These are phyloP conservation scores for Thalassiosira pacifica DNA, from an alignment of 352 stramenopile genomes.

Conservation along the genomic window DNA sequence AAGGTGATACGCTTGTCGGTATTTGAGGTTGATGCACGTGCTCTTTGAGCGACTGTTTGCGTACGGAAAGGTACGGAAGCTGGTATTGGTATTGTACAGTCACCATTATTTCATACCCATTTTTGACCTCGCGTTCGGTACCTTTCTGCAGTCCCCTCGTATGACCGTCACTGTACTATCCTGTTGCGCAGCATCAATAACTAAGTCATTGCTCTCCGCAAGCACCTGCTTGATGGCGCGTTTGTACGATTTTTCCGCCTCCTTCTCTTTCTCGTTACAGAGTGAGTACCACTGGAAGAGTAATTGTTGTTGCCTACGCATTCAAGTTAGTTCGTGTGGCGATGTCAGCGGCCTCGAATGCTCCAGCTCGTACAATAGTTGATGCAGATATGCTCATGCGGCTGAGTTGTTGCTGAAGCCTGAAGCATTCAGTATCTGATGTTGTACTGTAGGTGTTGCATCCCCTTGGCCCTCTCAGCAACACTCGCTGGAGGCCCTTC, in stretches of 20 bases:
- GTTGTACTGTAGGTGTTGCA: no score
- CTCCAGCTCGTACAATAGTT: constrained; percentile 73
- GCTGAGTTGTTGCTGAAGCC: no score
- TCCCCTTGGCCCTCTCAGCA: no score
- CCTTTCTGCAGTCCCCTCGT: constrained; percentile 73
- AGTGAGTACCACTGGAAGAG: constrained; percentile 67
- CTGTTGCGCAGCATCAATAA: constrained; percentile 51
- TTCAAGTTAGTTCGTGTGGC: constrained; percentile 64
- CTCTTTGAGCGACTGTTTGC: no score
- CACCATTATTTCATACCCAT: constrained; percentile 87
- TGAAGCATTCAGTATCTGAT: no score
- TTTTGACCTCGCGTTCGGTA: constrained; percentile 82
- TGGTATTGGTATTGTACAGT: no score
- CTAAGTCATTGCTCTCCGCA: constrained; percentile 51
- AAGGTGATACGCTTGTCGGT: constrained; percentile 82
- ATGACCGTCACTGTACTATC: constrained; percentile 62
- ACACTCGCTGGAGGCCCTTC: no score
- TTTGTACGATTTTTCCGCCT: constrained; percentile 77
- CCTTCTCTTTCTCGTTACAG: constrained; percentile 67
- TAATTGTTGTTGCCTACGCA: not conserved
- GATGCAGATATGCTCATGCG: constrained; percentile 62
- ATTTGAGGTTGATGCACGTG: constrained; percentile 69
- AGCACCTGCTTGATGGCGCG: constrained; percentile 76
- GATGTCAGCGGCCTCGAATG: constrained; percentile 73
- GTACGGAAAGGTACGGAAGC: constrained; percentile 56